A percentile compares a stretch with the other conserved stretches of the same genome.
Evolutionary conservation across 2,329 filamentous ascomycete species (phyloP).

Genomic region (Cytospora chrysosperma): DNA sequence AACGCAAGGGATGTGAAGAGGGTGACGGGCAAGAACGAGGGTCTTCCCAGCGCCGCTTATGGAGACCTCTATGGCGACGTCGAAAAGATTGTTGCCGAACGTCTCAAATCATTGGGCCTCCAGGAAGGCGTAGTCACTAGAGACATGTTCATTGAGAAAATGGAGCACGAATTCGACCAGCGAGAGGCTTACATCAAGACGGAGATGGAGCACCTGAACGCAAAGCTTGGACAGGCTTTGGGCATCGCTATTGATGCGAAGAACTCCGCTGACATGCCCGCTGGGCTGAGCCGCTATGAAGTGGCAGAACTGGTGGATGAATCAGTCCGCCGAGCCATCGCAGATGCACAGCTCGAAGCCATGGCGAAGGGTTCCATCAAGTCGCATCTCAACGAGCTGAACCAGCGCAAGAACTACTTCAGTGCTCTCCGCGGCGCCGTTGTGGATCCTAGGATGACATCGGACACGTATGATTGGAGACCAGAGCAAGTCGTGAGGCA

Average conservation of each 20-base stretch:
- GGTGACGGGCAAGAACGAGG: not conserved
- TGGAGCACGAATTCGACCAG: slow-evolving; percentile 40
- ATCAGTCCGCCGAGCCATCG: slow-evolving; percentile 44
- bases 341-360: slow-evolving; percentile 46
- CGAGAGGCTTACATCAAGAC: slow-evolving; percentile 41
- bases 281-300: slow-evolving; percentile 41
- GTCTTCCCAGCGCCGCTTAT: slow-evolving; percentile 7
- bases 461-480: slow-evolving; percentile 50
- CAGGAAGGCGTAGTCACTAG: slow-evolving; percentile 44
- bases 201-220: slow-evolving; percentile 40
- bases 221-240: slow-evolving; percentile 27
- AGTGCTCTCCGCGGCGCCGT: slow-evolving; percentile 62
- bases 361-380: slow-evolving; percentile 48
- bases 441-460: slow-evolving; percentile 60
- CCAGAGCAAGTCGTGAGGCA: slow-evolving; percentile 30
- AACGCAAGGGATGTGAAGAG: slow-evolving; percentile 40
- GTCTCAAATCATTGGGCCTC: slow-evolving; percentile 24
- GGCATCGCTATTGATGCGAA: slow-evolving; percentile 34
- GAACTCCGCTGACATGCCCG: slow-evolving; percentile 28
- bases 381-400: slow-evolving; percentile 43
- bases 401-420: slow-evolving; percentile 72
- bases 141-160: slow-evolving; percentile 47
- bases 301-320: slow-evolving; percentile 41
- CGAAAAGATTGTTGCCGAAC: slow-evolving; percentile 35
- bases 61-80: slow-evolving; percentile 29